Percentiles rank a stretch among this genome's conserved stretches.
phyloP scores from a whole-genome alignment of 179 eudicot genomes.

The Beta corolliflora region DNA sequence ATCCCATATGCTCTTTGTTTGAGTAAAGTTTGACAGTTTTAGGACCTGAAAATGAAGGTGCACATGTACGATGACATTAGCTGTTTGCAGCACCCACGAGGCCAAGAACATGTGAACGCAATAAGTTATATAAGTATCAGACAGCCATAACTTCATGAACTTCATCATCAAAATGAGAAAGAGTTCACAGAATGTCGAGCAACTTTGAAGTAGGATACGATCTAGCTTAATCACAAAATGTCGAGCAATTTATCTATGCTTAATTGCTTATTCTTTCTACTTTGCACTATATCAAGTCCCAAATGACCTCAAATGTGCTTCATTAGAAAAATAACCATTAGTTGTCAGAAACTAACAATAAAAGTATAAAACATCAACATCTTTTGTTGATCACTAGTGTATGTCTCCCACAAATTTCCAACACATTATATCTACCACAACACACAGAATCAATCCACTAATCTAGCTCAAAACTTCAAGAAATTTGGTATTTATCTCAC shows the following conservation, averaged over 20 bases:
- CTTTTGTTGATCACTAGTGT: background rate
- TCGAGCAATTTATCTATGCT: background rate
- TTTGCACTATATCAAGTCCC: background rate
- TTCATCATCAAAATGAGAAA: background rate
- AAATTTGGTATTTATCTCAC: background rate
- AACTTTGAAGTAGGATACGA: background rate
- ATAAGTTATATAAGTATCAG: too few species aligned
- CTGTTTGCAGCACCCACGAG: background rate
- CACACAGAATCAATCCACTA: background rate
- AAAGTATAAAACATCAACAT: background rate
- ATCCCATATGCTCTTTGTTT: constrained; percentile 95
- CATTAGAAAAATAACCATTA: background rate
- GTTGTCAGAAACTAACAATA: background rate
- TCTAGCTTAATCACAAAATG: background rate
- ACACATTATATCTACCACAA: background rate
- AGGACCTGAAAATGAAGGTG: constrained; percentile 62
- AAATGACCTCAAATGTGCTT: background rate
- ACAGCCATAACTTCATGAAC: background rate
- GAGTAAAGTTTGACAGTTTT: constrained; percentile 86
- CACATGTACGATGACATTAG: background rate
- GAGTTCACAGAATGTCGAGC: background rate
- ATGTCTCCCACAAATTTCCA: background rate
- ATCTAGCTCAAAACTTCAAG: background rate
- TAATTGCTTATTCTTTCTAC: background rate
- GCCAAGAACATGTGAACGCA: background rate